phyloP scores from a whole-genome alignment of 2,329 filamentous ascomycete species.

The Talaromyces sp. region DNA sequence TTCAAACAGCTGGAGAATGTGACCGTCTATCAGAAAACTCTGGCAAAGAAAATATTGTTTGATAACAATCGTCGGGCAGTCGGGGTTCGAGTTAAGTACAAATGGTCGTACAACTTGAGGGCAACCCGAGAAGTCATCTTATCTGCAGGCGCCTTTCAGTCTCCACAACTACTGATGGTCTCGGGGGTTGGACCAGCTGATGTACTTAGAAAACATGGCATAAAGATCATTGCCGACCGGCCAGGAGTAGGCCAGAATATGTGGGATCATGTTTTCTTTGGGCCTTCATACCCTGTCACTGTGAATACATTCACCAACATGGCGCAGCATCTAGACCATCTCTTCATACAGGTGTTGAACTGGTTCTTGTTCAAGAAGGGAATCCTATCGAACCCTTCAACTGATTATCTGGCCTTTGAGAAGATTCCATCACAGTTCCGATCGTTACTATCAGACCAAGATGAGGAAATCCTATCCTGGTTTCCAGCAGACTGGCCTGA shows the following conservation, averaged over 20 bases:
- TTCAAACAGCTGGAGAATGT: conserved; percentile 30
- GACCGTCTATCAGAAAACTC: conserved; percentile 48
- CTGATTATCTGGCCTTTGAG: conserved; percentile 37
- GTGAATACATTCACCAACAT: conserved; percentile 27
- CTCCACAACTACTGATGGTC: conserved; percentile 56
- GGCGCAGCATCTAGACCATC: conserved; percentile 15
- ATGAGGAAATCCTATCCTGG: conserved; percentile 24
- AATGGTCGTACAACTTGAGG: conserved; percentile 46
- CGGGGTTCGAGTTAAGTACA: conserved; percentile 50
- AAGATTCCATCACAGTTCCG: conserved; percentile 30
- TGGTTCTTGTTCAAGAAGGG: conserved; percentile 26
- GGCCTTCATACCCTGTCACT: conserved; percentile 31
- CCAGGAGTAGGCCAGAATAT: conserved; percentile 43
- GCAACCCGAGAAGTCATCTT: conserved; percentile 55
- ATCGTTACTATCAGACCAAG: conserved; percentile 18
- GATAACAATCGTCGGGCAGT: conserved; percentile 48
- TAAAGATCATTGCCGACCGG: conserved; percentile 31
- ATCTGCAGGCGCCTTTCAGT: conserved; percentile 57
- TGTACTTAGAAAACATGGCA: conserved; percentile 27
- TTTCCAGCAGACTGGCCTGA: conserved; percentile 45
- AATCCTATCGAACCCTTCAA: conserved; percentile 31
- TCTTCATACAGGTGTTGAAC: conserved; percentile 16
- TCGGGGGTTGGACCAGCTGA: conserved; percentile 52
- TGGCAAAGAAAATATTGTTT: conserved; percentile 54
- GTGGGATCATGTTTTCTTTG: conserved; percentile 38